Base-by-base conservation (phyloP, 441 rosid species). In the Flueggea neowawraea region DNA sequence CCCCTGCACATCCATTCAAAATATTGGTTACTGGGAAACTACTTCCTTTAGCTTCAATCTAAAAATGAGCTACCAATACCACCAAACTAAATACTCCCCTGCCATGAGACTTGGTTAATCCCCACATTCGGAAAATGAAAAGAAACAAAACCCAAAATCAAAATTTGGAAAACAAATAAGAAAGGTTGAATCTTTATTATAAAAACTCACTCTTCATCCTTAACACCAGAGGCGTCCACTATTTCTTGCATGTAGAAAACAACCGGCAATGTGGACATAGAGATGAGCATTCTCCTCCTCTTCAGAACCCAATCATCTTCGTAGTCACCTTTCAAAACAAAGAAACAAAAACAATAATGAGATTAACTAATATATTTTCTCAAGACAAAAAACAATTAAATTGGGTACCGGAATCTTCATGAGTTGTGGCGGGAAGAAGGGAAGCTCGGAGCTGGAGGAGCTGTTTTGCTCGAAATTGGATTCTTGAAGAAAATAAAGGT, bases 171-270 rank as follows among this genome's bases (percentile, higher is more conserved):
- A 44, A 6, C 6, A 28, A 9, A 11, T 16, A 44, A 39, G 45
- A 33, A 36, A 1, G 8, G 11, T 1, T 51, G 43, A 59, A 31
- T 56, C 52, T 17, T 11, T 39, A 64, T 28, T n/a, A 8, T 36
- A 12, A n/a, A 16, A 59, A 82, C 91, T 78, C 74, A 85, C 96
- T 74, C 80, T 16, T 65, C 63, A 16, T 90, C 96, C 11, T 52
- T 57, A 28, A 77, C 86, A n/a, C 55, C 55, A 55, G 15, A 59
- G 12, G 69, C 78, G 53, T 76, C 71, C 50, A 52, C 12, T 31
- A 36, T 16, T 45, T 70, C 72, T 22, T 58, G 52, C 31, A 73
- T 12, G 56, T 69, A 80, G 43, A 78, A 58, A 45, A 86, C 75
- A 76, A 84, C 59, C 58, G 82, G 90, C 57, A 81, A 58, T 1